Conservation (phyloP, 2,329 filamentous ascomycete species). For the Cladobotryum mycophilum region DNA sequence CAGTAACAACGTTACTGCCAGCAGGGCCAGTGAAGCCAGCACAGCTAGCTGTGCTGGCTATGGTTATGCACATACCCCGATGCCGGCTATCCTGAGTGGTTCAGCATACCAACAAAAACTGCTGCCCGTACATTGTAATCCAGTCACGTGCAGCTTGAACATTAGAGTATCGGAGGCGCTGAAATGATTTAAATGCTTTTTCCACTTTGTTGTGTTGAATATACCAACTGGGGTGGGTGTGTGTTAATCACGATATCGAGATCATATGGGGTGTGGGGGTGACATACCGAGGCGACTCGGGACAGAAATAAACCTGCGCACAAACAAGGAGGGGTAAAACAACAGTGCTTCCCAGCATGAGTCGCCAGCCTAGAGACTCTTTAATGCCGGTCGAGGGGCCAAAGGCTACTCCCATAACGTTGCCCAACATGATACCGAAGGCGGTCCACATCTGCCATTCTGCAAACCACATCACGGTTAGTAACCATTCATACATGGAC, state of each 20-base stretch:
- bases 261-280: too few species aligned
- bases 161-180: slow-evolving; percentile 45
- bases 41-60: too few species aligned
- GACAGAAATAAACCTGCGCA: slow-evolving; percentile 55
- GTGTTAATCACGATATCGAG: too few species aligned
- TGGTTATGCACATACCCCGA: too few species aligned
- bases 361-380: slow-evolving; percentile 48
- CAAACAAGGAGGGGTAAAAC: slow-evolving; percentile 45
- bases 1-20: too few species aligned
- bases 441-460: slow-evolving; percentile 16
- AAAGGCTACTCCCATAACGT: slow-evolving; percentile 46
- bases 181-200: slow-evolving; percentile 47
- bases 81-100: too few species aligned
- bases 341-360: slow-evolving; percentile 56
- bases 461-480: not conserved
- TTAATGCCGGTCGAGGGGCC: slow-evolving; percentile 28
- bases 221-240: slow-evolving; percentile 44
- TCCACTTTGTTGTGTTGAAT: slow-evolving; percentile 40
- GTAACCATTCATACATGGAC: not conserved
- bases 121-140: too few species aligned
- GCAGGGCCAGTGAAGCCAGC: too few species aligned
- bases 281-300: slow-evolving; percentile 46
- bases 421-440: slow-evolving; percentile 41
- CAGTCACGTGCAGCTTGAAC: slow-evolving; percentile 55
- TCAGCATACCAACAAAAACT: too few species aligned